Conservation (phyloP, 257 asterid species). For the Fraxinus anomala region DNA sequence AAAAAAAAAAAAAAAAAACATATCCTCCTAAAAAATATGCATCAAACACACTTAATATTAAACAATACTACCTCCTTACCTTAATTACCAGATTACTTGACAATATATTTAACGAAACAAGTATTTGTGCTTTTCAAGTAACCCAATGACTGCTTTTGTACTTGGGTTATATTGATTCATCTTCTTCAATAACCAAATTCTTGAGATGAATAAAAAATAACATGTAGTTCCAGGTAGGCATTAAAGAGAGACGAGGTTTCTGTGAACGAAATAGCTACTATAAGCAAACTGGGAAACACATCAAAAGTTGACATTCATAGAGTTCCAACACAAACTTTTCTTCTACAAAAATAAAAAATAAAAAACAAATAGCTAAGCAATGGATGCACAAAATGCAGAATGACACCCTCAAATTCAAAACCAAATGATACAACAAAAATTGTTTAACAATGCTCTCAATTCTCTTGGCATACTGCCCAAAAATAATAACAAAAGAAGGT, state of each 20-base stretch:
- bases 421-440: slow-evolving; percentile 32
- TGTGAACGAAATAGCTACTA: not conserved
- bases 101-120: not conserved
- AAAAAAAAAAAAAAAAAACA: no score
- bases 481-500: slow-evolving; percentile 37
- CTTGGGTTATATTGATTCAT: not conserved
- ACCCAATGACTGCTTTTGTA: no score
- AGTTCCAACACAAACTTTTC: not conserved
- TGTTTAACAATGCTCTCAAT: slow-evolving; percentile 22
- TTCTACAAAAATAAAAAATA: not conserved
- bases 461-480: slow-evolving; percentile 49
- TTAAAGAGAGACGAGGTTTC: not conserved
- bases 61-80: no score
- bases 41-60: no score
- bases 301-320: no score
- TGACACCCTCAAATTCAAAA: slow-evolving; percentile 15
- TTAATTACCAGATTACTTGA: not conserved
- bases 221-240: not conserved
- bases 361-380: not conserved
- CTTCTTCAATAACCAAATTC: not conserved
- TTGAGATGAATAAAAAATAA: not conserved
- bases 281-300: no score
- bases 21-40: no score
- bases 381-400: not conserved
- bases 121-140: not conserved